Conservation (phyloP, 2,329 filamentous ascomycete genomes). For the Periconia macrospinosa region DNA sequence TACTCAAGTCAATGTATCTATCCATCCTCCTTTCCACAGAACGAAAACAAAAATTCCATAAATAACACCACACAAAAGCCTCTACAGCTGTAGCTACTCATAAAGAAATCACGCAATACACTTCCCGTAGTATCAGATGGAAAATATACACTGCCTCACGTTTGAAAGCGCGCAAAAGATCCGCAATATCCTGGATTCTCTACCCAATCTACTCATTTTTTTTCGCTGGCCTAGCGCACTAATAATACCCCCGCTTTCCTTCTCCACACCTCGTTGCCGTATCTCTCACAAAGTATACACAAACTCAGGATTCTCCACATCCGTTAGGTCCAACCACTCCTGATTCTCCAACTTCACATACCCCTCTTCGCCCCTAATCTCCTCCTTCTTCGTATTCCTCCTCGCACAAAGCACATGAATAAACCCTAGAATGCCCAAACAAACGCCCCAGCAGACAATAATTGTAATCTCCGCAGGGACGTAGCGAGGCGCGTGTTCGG, state of each 20-base stretch:
- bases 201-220: too few relatives aligned
- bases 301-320: conserved; percentile 67
- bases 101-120: too few relatives aligned
- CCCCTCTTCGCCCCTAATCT: conserved; percentile 53
- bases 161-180: too few relatives aligned
- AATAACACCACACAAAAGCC: too few relatives aligned
- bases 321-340: conserved; percentile 67
- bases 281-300: conserved; percentile 56
- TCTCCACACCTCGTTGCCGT: not conserved
- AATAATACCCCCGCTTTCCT: not conserved
- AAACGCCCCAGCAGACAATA: conserved; percentile 60
- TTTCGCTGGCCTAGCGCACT: too few relatives aligned
- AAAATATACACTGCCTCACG: too few relatives aligned
- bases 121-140: too few relatives aligned
- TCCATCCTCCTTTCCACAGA: too few relatives aligned
- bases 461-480: conserved; percentile 66
- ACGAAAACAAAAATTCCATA: too few relatives aligned
- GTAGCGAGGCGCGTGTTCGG: conserved; percentile 52
- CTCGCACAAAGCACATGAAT: conserved; percentile 64
- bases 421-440: conserved; percentile 59
- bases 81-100: too few relatives aligned
- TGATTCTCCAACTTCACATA: conserved; percentile 68
- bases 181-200: too few relatives aligned
- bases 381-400: conserved; percentile 63
- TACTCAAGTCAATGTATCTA: too few relatives aligned